Base-by-base conservation (phyloP, 108 stramenopile genomes). In the Fistulifera pelliculosa region DNA sequence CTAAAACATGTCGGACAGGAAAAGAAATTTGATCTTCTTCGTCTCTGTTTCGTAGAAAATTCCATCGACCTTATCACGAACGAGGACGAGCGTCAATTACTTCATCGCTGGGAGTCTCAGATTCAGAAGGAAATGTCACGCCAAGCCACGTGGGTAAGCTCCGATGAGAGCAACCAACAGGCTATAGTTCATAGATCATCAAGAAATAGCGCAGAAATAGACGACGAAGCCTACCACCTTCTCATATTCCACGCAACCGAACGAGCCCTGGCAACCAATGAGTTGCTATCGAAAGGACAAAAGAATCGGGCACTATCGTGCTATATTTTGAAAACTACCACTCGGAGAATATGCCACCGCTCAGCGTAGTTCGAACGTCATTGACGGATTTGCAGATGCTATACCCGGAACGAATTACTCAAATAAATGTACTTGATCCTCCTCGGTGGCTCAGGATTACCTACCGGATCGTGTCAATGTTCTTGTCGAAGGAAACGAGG, bases 341-440 rank as follows among this genome's bases (percentile, higher is more conserved):
- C 10, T 54, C 52, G 16, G 49, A 54, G 0, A 27, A 55, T 22
- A 47, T 58, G 40, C 62, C 62, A 41, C 42, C 68, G 23, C 18
- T 50, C 16, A 49, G 40, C 6, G 63, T 58, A 47, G 54, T 63
- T 13, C 38, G n/a, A 1, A 57, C 22, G 0, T 27, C 45, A 27
- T 26, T 71, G 0, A 27, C 28, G 12, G 24, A 52, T 1, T 48
- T 71, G 41, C 61, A 71, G 39, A 27, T 38, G 15, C 38, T 47
- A 45, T 71, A 71, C 50, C 70, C 70, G 5, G 63, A 49, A 28
- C 70, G 70, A 23, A 49, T 71, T 8, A 35, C 31, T 6, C 3
- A 8, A 35, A 35, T 35, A 6, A 6, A 8, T 3, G 31, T 35
- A 6, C 8, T 35, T 3, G 31, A 35, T 35, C 31, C 31, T 8